Percentiles rank a stretch among this genome's conserved stretches.
phyloP scores from a whole-genome alignment of 805 yeast genomes.

The Kuraishia borneana region DNA sequence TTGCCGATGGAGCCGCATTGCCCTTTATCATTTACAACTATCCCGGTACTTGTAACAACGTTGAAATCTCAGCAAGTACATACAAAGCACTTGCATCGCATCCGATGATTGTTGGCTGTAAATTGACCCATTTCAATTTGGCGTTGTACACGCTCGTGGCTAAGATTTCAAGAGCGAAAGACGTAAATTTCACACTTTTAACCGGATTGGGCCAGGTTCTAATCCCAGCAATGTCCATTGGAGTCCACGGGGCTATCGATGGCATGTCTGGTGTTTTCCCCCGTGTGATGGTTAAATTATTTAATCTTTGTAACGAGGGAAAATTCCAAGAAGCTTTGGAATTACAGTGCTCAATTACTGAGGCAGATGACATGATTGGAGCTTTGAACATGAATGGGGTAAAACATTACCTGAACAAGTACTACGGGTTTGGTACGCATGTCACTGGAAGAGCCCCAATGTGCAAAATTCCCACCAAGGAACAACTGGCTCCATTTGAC shows the following conservation, averaged over 20 bases:
- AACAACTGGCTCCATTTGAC: constrained; percentile 16
- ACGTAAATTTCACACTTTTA: constrained; percentile 26
- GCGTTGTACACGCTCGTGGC: constrained; percentile 34
- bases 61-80: constrained; percentile 22
- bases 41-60: constrained; percentile 31
- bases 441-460: constrained; percentile 36
- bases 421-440: constrained; percentile 13
- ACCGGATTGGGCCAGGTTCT: constrained; percentile 43
- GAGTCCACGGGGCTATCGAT: constrained; percentile 38
- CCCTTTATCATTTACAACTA: constrained; percentile 30
- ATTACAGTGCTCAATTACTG: constrained; percentile 29
- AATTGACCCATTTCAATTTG: constrained; percentile 40
- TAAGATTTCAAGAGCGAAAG: constrained; percentile 20
- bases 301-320: constrained; percentile 25
- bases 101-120: constrained; percentile 34
- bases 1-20: constrained; percentile 27
- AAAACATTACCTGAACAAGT: constrained; percentile 14
- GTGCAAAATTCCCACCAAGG: constrained; percentile 19
- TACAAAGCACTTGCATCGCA: constrained; percentile 28
- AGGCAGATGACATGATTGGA: constrained; percentile 33
- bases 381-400: constrained; percentile 19
- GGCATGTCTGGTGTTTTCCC: constrained; percentile 43
- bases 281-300: constrained; percentile 29
- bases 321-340: constrained; percentile 26
- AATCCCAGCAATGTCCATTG: constrained; percentile 33